Base-by-base conservation (phyloP, 116 monocot species). In the Phalaenopsis hybrid region DNA sequence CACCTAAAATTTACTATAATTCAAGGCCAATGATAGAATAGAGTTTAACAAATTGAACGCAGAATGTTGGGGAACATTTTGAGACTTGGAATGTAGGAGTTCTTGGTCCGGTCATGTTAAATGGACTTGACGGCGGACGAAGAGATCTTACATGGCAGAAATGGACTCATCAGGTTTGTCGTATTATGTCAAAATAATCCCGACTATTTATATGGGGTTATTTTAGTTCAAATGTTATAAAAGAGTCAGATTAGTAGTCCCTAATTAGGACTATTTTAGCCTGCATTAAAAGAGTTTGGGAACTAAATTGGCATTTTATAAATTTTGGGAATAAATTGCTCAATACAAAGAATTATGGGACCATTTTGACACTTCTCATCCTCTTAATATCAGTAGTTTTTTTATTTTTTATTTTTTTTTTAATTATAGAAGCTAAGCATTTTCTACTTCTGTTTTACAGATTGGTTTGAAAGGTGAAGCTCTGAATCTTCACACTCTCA, bases 1-100 rank as follows among this genome's bases (percentile, higher is more conserved):
- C 31, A 41, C 25, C n/a, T 65, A 65, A 65, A 65, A 23, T 65
- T 20, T 65, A 65, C 23, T 23, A 65, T 65, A 20, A 72, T 72
- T 72, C 4, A 72, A 37, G 28, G 5, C n/a, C 7, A 18, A 41
- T 72, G 72, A 72, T 72, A 46, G n/a, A 44, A 43, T 75, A 31
- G 45, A 45, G 16, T 63, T 76, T 25, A 9, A 44, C 61, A 17
- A 59, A 69, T 70, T 83, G 67, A 28, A 37, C 81, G 75, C 73
- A 94, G 93, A 94, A 91, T 76, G 82, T 89, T 8, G 94, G 94
- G 9, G 81, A 82, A 70, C 91, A 94, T 79, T 94, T 88, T 79
- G 94, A 94, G 84, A 91, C 88, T 59, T 94, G 94, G 94, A 94
- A 94, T 85, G 79, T 83, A 68, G 94, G 94, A 8, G 85, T 94